Evolutionary conservation across 2,329 filamentous ascomycete species (phyloP), one percentile per base, ranked within the genome.

Genomic region (Colletotrichum tabaci): DNA sequence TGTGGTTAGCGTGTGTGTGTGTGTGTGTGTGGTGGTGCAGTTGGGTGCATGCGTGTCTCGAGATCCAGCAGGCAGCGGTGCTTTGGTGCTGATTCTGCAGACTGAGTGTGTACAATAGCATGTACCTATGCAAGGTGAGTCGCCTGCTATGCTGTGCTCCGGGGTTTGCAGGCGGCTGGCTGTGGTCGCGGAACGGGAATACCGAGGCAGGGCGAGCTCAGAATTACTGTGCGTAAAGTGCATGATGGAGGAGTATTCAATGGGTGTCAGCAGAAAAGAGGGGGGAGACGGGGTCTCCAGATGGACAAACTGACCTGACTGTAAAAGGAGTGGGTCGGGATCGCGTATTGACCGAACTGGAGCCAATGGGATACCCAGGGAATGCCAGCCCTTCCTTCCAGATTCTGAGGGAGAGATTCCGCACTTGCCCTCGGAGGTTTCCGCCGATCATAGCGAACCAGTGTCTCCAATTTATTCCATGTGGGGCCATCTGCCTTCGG

Each of bases 391-490:
- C 30, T 30, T 8, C 30, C 30, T 30, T 30, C 30, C 30, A 30
- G 30, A 30, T 30, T 30, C 30, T 30, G 30, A 30, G 30, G 9
- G 30, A 30, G 30, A 53, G 46, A 50, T 23, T 23, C 56, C n/a
- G 18, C 40, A 44, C 40, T 8, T 44, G 40, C 40, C 12, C 53
- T 65, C 61, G 66, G 30, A 50, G 47, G 47, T 13, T 52, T 49
- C 30, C 46, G 62, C 67, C 62, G 67, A 70, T 66, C 55, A 65
- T 58, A 18, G 55, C 67, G 67, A 70, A n/a, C 23, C 55, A 12
- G 7, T 3, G 26, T 47, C 23, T 21, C 67, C 67, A 71, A 46
- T 40, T 40, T 42, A 67, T 21, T 38, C 60, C 49, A 61, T 23
- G 15, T 30, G 2, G 13, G 35, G 52, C 12, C 49, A 13, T 21